phyloP scores from a whole-genome alignment of 192 early-diverging fungal species.

The Podila horticola region DNA sequence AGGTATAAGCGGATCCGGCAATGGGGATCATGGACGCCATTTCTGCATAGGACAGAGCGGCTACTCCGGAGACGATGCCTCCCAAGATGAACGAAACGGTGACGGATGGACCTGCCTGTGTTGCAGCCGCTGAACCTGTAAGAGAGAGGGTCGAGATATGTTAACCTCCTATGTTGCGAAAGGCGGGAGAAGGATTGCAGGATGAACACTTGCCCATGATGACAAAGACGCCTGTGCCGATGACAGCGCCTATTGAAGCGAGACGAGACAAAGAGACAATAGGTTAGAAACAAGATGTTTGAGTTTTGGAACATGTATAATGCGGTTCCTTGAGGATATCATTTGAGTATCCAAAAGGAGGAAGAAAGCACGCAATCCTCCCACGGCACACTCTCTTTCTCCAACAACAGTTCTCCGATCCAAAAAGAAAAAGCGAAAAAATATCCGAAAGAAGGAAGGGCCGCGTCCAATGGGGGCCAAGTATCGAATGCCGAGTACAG shows the following conservation, averaged over 20 bases:
- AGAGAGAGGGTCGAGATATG: slow-evolving; percentile 5
- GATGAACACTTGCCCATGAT: slow-evolving; percentile 24
- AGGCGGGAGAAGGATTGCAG: not conserved
- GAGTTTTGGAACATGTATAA: too few species aligned
- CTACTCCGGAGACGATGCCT: slow-evolving; percentile 76
- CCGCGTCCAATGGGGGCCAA: too few species aligned
- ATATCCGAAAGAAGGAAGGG: not conserved
- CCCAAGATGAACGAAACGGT: slow-evolving; percentile 85
- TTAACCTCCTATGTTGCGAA: not conserved
- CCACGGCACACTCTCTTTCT: too few species aligned
- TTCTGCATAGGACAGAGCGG: slow-evolving; percentile 88
- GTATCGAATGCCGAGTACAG: not conserved
- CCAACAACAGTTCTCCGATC: too few species aligned
- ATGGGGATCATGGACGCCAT: slow-evolving; percentile 88
- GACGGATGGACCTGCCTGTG: slow-evolving; percentile 85
- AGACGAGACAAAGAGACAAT: not conserved
- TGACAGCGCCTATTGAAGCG: slow-evolving; percentile 35
- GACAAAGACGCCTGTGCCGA: slow-evolving; percentile 49
- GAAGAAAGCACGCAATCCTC: too few species aligned
- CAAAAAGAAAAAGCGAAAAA: not conserved
- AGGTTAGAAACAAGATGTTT: not conserved
- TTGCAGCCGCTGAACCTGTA: slow-evolving; percentile 73
- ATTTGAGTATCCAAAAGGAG: too few species aligned
- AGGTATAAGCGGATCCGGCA: slow-evolving; percentile 89
- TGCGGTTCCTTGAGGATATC: too few species aligned